These are phyloP conservation scores for Hortiboletus flavorubellus DNA, from an alignment of 768 basidiomycete genomes.

Conservation along the genomic window DNA sequence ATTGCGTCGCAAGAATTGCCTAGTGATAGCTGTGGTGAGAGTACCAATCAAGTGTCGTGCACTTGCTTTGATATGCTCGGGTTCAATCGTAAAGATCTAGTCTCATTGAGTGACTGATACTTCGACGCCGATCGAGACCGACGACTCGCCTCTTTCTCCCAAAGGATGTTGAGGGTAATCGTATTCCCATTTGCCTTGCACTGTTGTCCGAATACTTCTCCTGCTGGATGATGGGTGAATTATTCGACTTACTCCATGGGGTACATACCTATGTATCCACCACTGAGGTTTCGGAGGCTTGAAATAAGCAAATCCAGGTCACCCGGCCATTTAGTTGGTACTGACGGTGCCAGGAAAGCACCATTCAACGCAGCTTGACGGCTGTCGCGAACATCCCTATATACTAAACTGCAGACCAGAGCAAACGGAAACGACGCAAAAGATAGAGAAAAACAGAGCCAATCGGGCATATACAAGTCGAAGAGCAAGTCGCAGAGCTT, in stretches of 20 bases:
- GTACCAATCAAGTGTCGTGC: not conserved
- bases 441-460: slow-evolving; percentile 10
- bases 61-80: slow-evolving; percentile 42
- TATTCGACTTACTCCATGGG: not conserved
- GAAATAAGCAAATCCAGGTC: slow-evolving; percentile 31
- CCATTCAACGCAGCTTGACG: slow-evolving; percentile 15
- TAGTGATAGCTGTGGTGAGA: slow-evolving; percentile 15
- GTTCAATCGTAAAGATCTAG: slow-evolving; percentile 44
- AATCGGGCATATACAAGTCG: slow-evolving; percentile 1
- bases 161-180: slow-evolving; percentile 34
- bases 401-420: slow-evolving; percentile 10
- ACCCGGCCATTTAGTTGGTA: slow-evolving; percentile 33
- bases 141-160: slow-evolving; percentile 35
- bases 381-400: slow-evolving; percentile 5
- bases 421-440: slow-evolving; percentile 22
- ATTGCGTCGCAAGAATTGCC: slow-evolving; percentile 41
- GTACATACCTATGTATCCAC: slow-evolving; percentile 27
- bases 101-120: not conserved
- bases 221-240: slow-evolving; percentile 16
- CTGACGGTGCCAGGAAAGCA: slow-evolving; percentile 31
- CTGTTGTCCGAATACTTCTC: slow-evolving; percentile 25
- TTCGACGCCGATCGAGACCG: not conserved
- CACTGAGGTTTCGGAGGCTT: slow-evolving; percentile 16
- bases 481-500: slow-evolving; percentile 7
- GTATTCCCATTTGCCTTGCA: slow-evolving; percentile 30